A percentile compares a stretch with the other conserved stretches of the same genome.
Conservation (phyloP, 73 alveolate species). For the Blepharisma japonicum region DNA sequence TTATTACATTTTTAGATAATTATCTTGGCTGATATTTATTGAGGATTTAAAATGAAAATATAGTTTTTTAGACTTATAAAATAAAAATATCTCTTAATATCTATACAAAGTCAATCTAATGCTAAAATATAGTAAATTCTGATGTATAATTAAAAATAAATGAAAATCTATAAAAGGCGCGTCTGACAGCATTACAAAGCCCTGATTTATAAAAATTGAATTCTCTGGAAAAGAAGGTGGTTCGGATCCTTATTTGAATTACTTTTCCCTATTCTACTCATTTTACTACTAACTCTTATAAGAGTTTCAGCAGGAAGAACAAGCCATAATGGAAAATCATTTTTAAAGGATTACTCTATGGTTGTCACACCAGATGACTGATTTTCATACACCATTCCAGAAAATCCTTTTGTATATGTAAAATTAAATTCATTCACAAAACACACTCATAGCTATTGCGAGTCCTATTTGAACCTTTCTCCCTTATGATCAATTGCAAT, state of each 20-base stretch:
- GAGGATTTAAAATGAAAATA: too few relatives aligned
- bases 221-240: constrained; percentile 28
- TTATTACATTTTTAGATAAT: too few relatives aligned
- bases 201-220: constrained; percentile 37
- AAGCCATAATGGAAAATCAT: too few relatives aligned
- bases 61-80: constrained; percentile 26
- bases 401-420: too few relatives aligned
- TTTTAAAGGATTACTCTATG: too few relatives aligned
- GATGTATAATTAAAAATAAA: constrained; percentile 44
- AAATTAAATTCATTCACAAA: neutral
- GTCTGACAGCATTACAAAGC: constrained; percentile 37
- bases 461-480: constrained; percentile 54
- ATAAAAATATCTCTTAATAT: constrained; percentile 45
- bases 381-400: too few relatives aligned
- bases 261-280: constrained; percentile 10
- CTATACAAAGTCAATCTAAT: constrained; percentile 30
- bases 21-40: too few relatives aligned
- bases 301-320: too few relatives aligned
- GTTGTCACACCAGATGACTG: too few relatives aligned
- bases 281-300: too few relatives aligned
- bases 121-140: constrained; percentile 38
- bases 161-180: constrained; percentile 39
- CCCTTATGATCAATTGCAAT: constrained; percentile 61
- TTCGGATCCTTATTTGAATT: constrained; percentile 39
- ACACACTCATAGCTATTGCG: constrained; percentile 54